Evolutionary conservation across 140 eudicot genomes (phyloP).

Genomic region (Flaveria floridana): DNA sequence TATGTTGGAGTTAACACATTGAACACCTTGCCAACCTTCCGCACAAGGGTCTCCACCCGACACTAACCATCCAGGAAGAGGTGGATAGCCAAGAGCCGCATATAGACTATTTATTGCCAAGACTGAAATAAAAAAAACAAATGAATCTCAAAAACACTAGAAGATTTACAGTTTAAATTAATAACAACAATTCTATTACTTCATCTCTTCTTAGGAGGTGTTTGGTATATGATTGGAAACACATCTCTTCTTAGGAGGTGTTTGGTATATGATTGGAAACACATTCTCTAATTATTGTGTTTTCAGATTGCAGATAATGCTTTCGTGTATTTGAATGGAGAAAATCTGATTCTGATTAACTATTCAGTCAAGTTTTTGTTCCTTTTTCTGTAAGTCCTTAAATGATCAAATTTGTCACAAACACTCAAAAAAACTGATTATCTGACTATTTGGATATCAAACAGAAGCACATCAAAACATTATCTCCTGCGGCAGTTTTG

Average conservation of each 20-base stretch:
- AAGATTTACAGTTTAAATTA: neutral
- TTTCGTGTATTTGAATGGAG: too few relatives aligned
- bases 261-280: neutral
- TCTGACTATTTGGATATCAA: neutral
- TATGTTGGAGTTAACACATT: constrained; percentile 78
- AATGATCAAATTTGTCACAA: neutral
- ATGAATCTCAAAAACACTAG: neutral
- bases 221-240: neutral
- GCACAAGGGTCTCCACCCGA: constrained; percentile 92
- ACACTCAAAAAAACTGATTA: neutral
- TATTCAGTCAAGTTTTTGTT: neutral
- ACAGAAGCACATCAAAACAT: neutral
- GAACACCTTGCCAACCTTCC: constrained; percentile 92
- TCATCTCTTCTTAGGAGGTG: too few relatives aligned
- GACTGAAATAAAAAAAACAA: constrained; percentile 49
- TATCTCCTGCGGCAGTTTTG: neutral
- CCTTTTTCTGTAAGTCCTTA: neutral
- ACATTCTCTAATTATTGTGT: neutral
- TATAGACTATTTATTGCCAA: constrained; percentile 72
- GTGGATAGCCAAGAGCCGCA: constrained; percentile 74
- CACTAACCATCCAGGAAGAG: constrained; percentile 79
- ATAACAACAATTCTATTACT: neutral
- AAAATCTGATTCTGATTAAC: neutral
- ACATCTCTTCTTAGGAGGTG: too few relatives aligned
- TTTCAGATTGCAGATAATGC: too few relatives aligned